Conservation (phyloP, 2,329 filamentous ascomycete species). For the Parafenestella ontariensis region DNA sequence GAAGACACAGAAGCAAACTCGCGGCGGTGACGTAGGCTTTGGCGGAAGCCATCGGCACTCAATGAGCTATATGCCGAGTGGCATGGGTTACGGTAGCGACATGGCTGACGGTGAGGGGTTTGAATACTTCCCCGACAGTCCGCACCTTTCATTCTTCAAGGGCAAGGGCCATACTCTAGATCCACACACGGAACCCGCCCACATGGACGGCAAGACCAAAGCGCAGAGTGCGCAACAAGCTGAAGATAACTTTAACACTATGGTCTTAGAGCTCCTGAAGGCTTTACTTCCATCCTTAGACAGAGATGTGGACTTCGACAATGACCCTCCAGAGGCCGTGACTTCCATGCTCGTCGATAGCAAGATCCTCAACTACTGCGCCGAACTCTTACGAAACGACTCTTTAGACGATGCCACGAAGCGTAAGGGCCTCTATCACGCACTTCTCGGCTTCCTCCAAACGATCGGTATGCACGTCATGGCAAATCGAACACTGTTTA, state of each 20-base stretch:
- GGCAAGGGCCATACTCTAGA: conserved; percentile 1
- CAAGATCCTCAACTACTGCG: conserved; percentile 47
- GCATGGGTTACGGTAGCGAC: conserved; percentile 19
- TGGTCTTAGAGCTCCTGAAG: conserved; percentile 23
- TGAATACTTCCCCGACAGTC: not conserved
- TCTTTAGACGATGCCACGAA: conserved; percentile 48
- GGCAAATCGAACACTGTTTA: conserved; percentile 38
- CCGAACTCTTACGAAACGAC: conserved; percentile 52
- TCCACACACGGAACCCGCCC: not conserved
- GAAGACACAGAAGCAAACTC: not conserved
- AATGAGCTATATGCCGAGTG: conserved; percentile 8
- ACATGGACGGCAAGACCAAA: conserved; percentile 1
- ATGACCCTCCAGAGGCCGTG: conserved; percentile 37
- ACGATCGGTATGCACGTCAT: conserved; percentile 42
- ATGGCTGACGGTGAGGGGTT: not conserved
- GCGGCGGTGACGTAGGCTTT: conserved; percentile 11
- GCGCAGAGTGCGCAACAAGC: conserved; percentile 17
- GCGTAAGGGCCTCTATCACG: conserved; percentile 47
- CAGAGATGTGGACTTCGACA: conserved; percentile 33
- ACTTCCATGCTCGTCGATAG: conserved; percentile 46
- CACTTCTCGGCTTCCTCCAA: conserved; percentile 51
- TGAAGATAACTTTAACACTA: conserved; percentile 16
- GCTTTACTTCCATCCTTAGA: conserved; percentile 35
- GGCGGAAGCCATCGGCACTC: not conserved
- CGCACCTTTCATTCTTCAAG: not conserved